phyloP scores from a whole-genome alignment of 257 asterid species.

The Coffea eugenioides region DNA sequence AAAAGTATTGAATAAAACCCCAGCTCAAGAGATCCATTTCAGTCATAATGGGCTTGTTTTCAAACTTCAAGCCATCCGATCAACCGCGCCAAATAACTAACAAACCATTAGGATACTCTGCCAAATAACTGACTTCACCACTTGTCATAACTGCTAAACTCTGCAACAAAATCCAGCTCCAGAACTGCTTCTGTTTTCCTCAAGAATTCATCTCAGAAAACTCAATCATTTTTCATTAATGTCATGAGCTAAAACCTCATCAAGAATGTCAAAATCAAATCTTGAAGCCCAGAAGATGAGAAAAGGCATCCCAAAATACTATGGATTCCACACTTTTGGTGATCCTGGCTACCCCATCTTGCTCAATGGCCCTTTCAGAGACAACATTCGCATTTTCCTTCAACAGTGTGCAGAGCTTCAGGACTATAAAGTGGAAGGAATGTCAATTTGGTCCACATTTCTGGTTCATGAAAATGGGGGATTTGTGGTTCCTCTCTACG shows the following conservation, averaged over 20 bases:
- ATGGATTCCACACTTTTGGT: conserved; percentile 59
- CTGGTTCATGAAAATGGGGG: conserved; percentile 64
- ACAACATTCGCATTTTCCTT: conserved; percentile 63
- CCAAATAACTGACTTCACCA: conserved; percentile 10
- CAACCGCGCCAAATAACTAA: conserved; percentile 2
- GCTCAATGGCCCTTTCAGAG: conserved; percentile 56
- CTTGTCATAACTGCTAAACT: conserved; percentile 29
- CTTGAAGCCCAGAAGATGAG: conserved; percentile 27
- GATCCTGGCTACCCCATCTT: conserved; percentile 55
- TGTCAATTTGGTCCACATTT: conserved; percentile 67
- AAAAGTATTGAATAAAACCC: background rate
- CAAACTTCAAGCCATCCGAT: background rate
- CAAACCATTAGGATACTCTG: background rate
- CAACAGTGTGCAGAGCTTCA: conserved; percentile 56
- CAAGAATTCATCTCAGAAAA: background rate
- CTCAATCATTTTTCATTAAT: background rate
- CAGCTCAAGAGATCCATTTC: too few relatives aligned
- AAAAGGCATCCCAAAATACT: conserved; percentile 37
- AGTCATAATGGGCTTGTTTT: background rate
- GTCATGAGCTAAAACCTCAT: conserved; percentile 19
- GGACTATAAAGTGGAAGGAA: conserved; percentile 53
- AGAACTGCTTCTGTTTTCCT: conserved; percentile 21
- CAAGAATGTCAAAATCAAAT: conserved; percentile 27
- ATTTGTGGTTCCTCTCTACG: conserved; percentile 63
- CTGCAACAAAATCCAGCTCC: conserved; percentile 18